Percentiles rank a stretch among this genome's conserved stretches.
Evolutionary conservation across 2,329 filamentous ascomycete genomes (phyloP).

Genomic region (Sordariomycetes sp.): DNA sequence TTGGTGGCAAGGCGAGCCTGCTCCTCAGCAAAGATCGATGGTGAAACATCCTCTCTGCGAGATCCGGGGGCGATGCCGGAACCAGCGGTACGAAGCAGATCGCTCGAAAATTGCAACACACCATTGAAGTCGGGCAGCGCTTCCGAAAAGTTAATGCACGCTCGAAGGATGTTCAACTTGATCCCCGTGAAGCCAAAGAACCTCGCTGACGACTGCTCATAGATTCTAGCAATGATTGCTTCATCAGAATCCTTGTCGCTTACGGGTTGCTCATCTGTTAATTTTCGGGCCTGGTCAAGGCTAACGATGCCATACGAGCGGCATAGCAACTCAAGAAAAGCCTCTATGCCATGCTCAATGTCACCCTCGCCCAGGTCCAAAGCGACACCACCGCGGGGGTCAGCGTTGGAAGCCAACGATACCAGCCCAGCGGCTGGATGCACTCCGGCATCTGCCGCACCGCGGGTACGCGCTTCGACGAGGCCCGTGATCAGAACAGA

Average conservation of each 20-base stretch:
- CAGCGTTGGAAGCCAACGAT: conserved; percentile 50
- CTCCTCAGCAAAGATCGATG: conserved; percentile 69
- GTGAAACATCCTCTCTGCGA: conserved; percentile 58
- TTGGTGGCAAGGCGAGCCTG: conserved; percentile 78
- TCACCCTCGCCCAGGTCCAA: conserved; percentile 57
- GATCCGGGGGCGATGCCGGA: conserved; percentile 68
- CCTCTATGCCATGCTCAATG: conserved; percentile 56
- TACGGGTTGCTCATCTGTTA: conserved; percentile 7
- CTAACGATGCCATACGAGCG: conserved; percentile 55
- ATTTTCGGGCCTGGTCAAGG: conserved; percentile 26
- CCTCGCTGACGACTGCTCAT: conserved; percentile 47
- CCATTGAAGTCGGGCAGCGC: conserved; percentile 86
- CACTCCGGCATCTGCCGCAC: conserved; percentile 91
- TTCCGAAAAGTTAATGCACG: conserved; percentile 91
- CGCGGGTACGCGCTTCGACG: conserved; percentile 82
- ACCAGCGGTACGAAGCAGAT: conserved; percentile 74
- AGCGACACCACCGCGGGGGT: conserved; percentile 22
- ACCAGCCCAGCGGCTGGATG: conserved; percentile 86
- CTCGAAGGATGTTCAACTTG: conserved; percentile 78
- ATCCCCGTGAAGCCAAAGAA: conserved; percentile 69
- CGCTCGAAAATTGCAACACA: conserved; percentile 78
- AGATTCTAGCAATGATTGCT: conserved; percentile 46
- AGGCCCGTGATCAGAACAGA: conserved; percentile 75
- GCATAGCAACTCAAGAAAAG: conserved; percentile 51
- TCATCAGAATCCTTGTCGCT: conserved; percentile 37